Evolutionary conservation across 805 yeast species (phyloP), one percentile per base, ranked within the genome.

Genomic region (Komagataella phaffii): DNA sequence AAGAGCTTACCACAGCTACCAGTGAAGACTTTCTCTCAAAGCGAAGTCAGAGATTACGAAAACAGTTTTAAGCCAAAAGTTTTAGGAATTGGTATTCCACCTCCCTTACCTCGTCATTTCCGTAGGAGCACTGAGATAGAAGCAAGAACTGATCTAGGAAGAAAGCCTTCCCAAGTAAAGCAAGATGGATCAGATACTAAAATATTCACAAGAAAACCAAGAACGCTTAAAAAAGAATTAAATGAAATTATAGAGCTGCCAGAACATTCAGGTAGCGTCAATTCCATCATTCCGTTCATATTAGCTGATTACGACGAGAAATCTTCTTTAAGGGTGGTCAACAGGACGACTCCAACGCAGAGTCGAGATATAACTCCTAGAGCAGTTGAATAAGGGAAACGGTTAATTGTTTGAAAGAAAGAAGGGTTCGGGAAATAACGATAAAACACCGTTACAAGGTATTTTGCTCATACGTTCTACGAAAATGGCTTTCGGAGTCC

Each of bases 261-360:
- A 14, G 21, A 36, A 6, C 18, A n/a, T 14, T 45, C 46, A 23
- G 14, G n/a, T 10, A 18, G 10, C 7, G n/a, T 24, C 17, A 19
- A 48, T 5, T 50, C 50, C 8, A 8, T 48, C 6, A 43, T 44
- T 8, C 67, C 68, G 7, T 60, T 56, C 44, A 60, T 64, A 62
- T 48, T 65, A 7, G 49, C 53, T 18, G 69, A 68, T 7, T 64
- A 63, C 53, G 61, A 61, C 48, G 57, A 58, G 21, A 17, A 44
- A 12, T 50, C 56, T 17, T 52, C 50, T 14, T 54, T 61, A 40
- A 56, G 53, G 36, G 56, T 60, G n/a, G 51, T 51, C 8, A 62
- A 61, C 50, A 12, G 51, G n/a, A 19, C 40, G 14, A 30, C 40
- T 8, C 40, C 40, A 30, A 30, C 40, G 12, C 40, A 4, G 14